These are phyloP conservation scores for Ogataea saltuana DNA, from an alignment of 805 yeast genomes.

Conservation along the genomic window DNA sequence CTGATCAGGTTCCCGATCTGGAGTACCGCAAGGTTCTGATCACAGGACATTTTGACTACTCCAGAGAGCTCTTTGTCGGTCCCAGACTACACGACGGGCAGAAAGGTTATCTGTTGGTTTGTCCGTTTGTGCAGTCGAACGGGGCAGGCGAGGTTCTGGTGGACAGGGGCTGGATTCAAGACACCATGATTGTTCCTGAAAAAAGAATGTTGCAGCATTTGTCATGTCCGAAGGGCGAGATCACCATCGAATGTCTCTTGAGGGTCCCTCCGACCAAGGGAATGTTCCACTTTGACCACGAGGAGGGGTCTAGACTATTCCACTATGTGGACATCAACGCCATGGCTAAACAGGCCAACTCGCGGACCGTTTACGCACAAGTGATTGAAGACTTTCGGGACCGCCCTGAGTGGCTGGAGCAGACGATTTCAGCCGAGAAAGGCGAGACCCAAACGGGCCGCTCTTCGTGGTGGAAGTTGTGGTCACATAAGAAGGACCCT, in stretches of 20 bases:
- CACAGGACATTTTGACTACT: slow-evolving; percentile 78
- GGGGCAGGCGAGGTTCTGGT: slow-evolving; percentile 78
- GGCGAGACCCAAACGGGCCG: background rate
- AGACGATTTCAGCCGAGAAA: background rate
- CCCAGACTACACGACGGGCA: slow-evolving; percentile 76
- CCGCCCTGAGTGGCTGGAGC: slow-evolving; percentile 49
- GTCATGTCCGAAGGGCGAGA: slow-evolving; percentile 71
- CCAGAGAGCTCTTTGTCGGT: slow-evolving; percentile 87
- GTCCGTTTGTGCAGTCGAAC: slow-evolving; percentile 75
- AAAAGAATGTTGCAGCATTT: slow-evolving; percentile 61
- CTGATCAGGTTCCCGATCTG: slow-evolving; percentile 66
- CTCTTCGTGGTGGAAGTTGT: slow-evolving; percentile 34
- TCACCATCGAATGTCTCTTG: slow-evolving; percentile 71
- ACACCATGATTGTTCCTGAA: slow-evolving; percentile 59
- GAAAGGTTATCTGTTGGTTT: slow-evolving; percentile 75
- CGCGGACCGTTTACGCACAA: slow-evolving; percentile 76
- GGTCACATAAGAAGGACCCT: slow-evolving; percentile 19
- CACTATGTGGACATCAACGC: slow-evolving; percentile 78
- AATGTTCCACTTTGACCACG: slow-evolving; percentile 66
- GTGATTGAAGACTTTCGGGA: slow-evolving; percentile 67
- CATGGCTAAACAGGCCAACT: slow-evolving; percentile 68
- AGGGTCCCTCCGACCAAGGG: slow-evolving; percentile 67
- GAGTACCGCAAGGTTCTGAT: slow-evolving; percentile 80
- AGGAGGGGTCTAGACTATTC: slow-evolving; percentile 65
- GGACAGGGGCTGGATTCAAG: slow-evolving; percentile 90